phyloP scores from a whole-genome alignment of 208 protist species.

The Leishmania arabica region DNA sequence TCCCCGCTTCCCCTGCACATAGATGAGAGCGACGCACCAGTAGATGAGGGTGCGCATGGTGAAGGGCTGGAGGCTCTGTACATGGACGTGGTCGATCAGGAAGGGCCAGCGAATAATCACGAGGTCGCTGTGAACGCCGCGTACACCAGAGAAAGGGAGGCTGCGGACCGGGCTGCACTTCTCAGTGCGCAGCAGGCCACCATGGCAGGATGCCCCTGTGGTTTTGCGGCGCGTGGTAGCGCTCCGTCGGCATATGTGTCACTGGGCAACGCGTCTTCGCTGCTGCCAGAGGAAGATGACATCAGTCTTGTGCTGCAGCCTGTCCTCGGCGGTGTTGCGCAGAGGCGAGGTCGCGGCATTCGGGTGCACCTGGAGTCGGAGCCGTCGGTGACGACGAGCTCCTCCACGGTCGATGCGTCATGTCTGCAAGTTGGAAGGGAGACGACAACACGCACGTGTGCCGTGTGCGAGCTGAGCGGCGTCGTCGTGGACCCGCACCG shows the following conservation, averaged over 20 bases:
- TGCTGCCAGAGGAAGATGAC: neutral
- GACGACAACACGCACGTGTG: constrained; percentile 18
- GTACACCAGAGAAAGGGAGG: constrained; percentile 11
- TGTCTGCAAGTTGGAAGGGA: neutral
- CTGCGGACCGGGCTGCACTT: constrained; percentile 3
- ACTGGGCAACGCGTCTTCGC: neutral
- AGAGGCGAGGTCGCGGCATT: neutral
- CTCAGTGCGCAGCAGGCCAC: constrained; percentile 12
- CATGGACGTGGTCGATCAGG: neutral
- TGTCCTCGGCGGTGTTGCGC: constrained; percentile 15
- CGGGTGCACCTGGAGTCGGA: neutral
- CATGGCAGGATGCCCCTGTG: constrained; percentile 6
- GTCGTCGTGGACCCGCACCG: neutral
- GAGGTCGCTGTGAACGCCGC: constrained; percentile 11
- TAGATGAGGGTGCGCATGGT: neutral
- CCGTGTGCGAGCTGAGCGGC: constrained; percentile 48
- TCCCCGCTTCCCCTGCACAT: neutral
- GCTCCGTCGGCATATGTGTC: neutral
- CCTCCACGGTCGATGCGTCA: neutral
- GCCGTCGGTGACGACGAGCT: neutral
- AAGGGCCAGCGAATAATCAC: neutral
- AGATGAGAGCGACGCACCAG: too few relatives aligned
- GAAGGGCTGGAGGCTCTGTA: neutral
- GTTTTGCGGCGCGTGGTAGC: neutral
- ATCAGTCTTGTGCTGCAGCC: constrained; percentile 19